Evolutionary conservation across 495 filamentous ascomycete species (phyloP), one percentile per base, ranked within the genome.

Genomic region (Penicillium maclennaniae): DNA sequence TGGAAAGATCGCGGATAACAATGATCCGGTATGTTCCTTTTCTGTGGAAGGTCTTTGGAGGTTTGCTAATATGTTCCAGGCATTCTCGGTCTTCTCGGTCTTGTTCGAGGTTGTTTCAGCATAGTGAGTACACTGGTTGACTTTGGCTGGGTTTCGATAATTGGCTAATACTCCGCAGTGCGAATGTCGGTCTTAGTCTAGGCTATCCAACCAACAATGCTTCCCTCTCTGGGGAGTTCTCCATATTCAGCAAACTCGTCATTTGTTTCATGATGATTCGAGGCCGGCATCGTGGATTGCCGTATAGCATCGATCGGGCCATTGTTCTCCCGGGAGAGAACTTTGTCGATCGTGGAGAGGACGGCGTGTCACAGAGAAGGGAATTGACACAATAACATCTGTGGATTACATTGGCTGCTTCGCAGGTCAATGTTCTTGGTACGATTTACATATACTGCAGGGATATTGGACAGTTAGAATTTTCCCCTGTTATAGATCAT

Each of bases 221-320:
- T 3, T 88, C 86, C 2, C 86, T 97, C 49, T 86, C 78, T 27
- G 84, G 79, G 12, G 74, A 92, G 59, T 93, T 97, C 61, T 77
- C 69, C 2, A 77, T 82, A 7, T 69, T 95, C 25, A 85, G 84
- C 27, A 97, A 96, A 64, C 80, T 96, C 7, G 84, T 96, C 40
- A 82, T 96, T 49, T 85, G 92, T 51, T 84, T 85, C 14, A 91
- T 95, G 88, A 85, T 92, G 78, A 83, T 96, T 36, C 84, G 92
- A 60, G 92, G 92, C 12, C 78, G 92, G 3, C 91, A 96, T 68
- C 86, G 92, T 60, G 91, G 91, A 40, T 72, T 97, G 4, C 92
- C 92, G 0, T 93, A 95, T 65, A 86, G 88, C 28, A 79, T 97
- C 1, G 92, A 97, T 65, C 84, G 89, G 12, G 92, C 92, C 39